Percentiles rank a stretch among this genome's conserved stretches.
Conservation (phyloP, 2,329 filamentous ascomycete genomes). For the Phaeophleospora eucalypticola region DNA sequence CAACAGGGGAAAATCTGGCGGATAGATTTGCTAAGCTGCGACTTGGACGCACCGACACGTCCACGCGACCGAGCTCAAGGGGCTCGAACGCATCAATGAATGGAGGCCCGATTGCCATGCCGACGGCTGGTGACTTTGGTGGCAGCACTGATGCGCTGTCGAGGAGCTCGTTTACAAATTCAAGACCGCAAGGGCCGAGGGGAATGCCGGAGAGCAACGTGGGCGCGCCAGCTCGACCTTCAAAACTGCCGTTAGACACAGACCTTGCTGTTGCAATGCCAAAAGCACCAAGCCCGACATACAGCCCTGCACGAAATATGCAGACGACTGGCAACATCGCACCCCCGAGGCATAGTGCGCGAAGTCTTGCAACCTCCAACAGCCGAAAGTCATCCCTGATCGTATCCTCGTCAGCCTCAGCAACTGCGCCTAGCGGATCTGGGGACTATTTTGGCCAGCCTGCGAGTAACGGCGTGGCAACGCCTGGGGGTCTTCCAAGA, state of each 20-base stretch:
- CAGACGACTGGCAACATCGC: constrained; percentile 62
- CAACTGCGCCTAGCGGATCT: constrained; percentile 35
- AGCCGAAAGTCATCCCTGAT: constrained; percentile 51
- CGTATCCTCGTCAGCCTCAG: constrained; percentile 32
- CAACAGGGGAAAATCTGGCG: constrained; percentile 43
- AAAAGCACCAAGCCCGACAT: constrained; percentile 69
- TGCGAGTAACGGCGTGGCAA: constrained; percentile 9
- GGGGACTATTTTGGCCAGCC: constrained; percentile 43
- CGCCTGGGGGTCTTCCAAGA: constrained; percentile 24
- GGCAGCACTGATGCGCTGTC: constrained; percentile 20
- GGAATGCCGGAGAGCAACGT: constrained; percentile 48
- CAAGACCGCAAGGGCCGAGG: constrained; percentile 46
- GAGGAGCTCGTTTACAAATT: constrained; percentile 10
- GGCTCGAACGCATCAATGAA: constrained; percentile 25
- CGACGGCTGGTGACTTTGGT: constrained; percentile 38
- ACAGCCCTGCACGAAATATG: constrained; percentile 71
- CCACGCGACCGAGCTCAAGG: constrained; percentile 25
- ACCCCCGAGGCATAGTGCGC: constrained; percentile 61
- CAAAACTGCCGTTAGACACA: constrained; percentile 49
- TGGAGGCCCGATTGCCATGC: constrained; percentile 37
- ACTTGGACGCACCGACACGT: constrained; percentile 9
- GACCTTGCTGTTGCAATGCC: constrained; percentile 57
- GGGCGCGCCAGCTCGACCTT: constrained; percentile 34
- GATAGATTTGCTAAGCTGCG: constrained; percentile 31
- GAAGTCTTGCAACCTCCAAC: constrained; percentile 55